Base-by-base conservation (phyloP, 1,139 yeast species). In the Debaryomyces singareniensis region DNA sequence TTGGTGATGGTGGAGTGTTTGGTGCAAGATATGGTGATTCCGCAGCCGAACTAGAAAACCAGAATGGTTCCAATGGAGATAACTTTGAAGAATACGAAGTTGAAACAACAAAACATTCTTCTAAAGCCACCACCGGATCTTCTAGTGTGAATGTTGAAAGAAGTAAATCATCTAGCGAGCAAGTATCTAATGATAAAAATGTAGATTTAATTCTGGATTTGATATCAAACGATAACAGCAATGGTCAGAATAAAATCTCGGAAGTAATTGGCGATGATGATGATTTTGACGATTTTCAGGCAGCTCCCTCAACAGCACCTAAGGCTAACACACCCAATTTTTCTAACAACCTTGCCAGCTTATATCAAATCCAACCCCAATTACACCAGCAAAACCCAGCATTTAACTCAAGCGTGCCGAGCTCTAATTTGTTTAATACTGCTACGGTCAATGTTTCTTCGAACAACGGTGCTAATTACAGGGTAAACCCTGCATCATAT, bases 251-350 rank as follows among this genome's bases (percentile, higher is more conserved):
- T 39, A 29, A 33, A 26, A 36, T 46, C 20, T 27, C 46, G 15
- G 36, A 54, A 9, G 38, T 58, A 7, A 38, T 43, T 12, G 41
- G 45, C 15, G 86, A 78, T 27, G 94, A 82, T 41, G 96, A 87
- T 44, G 97, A 89, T 25, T 89, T 89, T 56, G 95, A 85, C 42
- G 97, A 91, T 44, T 89, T 89, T 70, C 96, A 89, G 56, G 77
- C 84, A 32, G 95, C 96, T 4, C 72, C 71, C 14, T 34, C 75
- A 26, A 39, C 55, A 49, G 27, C 53, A 44, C 34, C 21, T 18
- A 7, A 7, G 21, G n/a, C 7, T 12, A 13, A 7, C 13, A 52
- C 49, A 35, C 58, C 48, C 14, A 51, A 42, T 27, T 46, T 55
- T 25, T 37, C 65, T n/a, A 56, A 46, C 43, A 60, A 58, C 42